Evolutionary conservation across 805 yeast species (phyloP), one percentile per base, ranked within the genome.

Genomic region (Candida easanensis): DNA sequence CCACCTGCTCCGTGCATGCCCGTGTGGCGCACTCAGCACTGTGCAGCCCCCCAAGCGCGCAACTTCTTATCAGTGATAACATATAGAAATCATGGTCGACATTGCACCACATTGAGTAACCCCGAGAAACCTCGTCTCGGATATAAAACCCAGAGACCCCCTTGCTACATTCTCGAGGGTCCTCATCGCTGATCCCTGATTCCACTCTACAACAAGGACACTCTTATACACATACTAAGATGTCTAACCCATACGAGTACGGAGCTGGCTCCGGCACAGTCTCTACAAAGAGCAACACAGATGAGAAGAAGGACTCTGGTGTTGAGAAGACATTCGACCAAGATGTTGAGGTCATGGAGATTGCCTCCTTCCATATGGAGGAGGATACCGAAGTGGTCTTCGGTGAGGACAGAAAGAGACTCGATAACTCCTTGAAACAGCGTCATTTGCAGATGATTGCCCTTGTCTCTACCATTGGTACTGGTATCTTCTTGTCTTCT

Each of bases 371-470:
- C 42, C 36, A 30, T n/a, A 39, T 43, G 35, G 45, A 47, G 22
- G 46, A 44, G 18, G 36, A 40, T 14, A 42, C 40, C 19, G 33
- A 35, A 22, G 42, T 22, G 3, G 50, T 46, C 25, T 53, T 53
- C 26, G 53, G 46, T 21, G 32, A 42, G n/a, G 58, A 53, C 30
- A 43, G 56, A 34, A 28, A 26, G 26, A 48, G 46, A 33, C 20
- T 44, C 17, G 46, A 46, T 13, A 39, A 46, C 32, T 44, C 50
- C 16, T 34, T 57, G 20, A 46, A 57, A 34, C 61, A 55, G 41
- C 54, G 64, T 42, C 77, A 72, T 53, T 56, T 73, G 46, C 76
- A 71, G 50, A 71, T 74, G 76, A 70, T 74, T 46, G 70, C 77
- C 32, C 65, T 26, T 6, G 75, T 74, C 16, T 68, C 71, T 38